phyloP scores from a whole-genome alignment of 2,329 filamentous ascomycete genomes.

The Verticillium albo-atrum region DNA sequence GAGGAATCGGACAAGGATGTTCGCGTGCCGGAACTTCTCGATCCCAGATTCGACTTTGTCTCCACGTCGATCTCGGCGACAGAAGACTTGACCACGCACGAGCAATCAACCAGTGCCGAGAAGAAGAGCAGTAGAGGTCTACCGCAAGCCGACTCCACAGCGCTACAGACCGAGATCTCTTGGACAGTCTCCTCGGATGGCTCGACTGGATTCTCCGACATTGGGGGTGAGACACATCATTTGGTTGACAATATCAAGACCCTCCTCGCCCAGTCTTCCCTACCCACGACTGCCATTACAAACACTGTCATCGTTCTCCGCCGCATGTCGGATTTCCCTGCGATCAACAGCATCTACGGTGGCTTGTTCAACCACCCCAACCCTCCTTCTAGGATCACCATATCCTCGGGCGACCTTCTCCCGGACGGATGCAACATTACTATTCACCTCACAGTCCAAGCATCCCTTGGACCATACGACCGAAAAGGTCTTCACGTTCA shows the following conservation, averaged over 20 bases:
- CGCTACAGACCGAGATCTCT: neutral
- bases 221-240: conserved; percentile 43
- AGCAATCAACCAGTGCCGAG: neutral
- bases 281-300: conserved; percentile 40
- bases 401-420: conserved; percentile 68
- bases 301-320: conserved; percentile 66
- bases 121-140: neutral
- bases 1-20: conserved; percentile 20
- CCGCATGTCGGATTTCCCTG: conserved; percentile 73
- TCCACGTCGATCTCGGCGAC: neutral
- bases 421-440: conserved; percentile 56
- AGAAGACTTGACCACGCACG: neutral
- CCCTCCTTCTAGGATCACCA: conserved; percentile 79
- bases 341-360: conserved; percentile 72
- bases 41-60: conserved; percentile 50
- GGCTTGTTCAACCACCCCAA: conserved; percentile 71
- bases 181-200: conserved; percentile 5
- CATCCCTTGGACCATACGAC: conserved; percentile 16
- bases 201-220: conserved; percentile 7
- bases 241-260: conserved; percentile 40
- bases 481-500: conserved; percentile 80
- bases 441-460: conserved; percentile 46
- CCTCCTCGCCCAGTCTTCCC: conserved; percentile 28
- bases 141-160: neutral
- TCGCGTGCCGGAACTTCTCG: conserved; percentile 62